Percentiles rank a stretch among this genome's conserved stretches.
phyloP scores from a whole-genome alignment of 1,139 yeast species.

The Torulaspora pretoriensis region DNA sequence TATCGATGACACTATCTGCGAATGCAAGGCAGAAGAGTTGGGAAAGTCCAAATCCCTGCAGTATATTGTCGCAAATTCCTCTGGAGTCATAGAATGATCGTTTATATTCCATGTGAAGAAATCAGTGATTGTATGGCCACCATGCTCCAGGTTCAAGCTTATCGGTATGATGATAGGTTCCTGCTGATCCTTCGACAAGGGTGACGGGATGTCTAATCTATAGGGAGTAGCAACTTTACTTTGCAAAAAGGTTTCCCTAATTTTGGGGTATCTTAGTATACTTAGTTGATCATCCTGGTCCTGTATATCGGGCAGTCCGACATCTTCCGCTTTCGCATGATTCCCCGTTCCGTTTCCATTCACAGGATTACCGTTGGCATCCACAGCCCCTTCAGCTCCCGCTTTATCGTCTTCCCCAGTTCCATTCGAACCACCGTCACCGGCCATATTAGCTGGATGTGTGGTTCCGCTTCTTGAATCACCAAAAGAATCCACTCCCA shows the following conservation, averaged over 20 bases:
- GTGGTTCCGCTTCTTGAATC: conserved; percentile 10
- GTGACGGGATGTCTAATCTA: conserved; percentile 25
- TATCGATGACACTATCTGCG: conserved; percentile 66
- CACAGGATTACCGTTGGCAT: conserved; percentile 22
- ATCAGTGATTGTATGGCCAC: conserved; percentile 64
- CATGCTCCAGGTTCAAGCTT: conserved; percentile 67
- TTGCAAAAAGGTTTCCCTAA: conserved; percentile 35
- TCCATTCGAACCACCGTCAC: conserved; percentile 10
- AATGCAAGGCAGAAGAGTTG: conserved; percentile 47
- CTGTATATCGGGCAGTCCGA: conserved; percentile 34
- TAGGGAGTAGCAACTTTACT: conserved; percentile 35
- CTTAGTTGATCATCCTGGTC: conserved; percentile 33
- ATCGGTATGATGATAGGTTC: conserved; percentile 64
- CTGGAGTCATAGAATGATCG: conserved; percentile 76
- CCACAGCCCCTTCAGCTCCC: conserved; percentile 26
- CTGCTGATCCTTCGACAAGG: conserved; percentile 19
- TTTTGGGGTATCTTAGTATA: conserved; percentile 33
- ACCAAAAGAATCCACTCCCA: conserved; percentile 6
- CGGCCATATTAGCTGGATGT: conserved; percentile 8
- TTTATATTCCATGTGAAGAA: conserved; percentile 86
- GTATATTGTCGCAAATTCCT: conserved; percentile 72
- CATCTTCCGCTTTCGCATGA: conserved; percentile 18
- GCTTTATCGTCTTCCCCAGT: conserved; percentile 26
- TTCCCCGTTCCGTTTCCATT: conserved; percentile 17
- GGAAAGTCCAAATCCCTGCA: conserved; percentile 84